Conservation (phyloP, 179 eudicot genomes). For the Beta lomatogona region DNA sequence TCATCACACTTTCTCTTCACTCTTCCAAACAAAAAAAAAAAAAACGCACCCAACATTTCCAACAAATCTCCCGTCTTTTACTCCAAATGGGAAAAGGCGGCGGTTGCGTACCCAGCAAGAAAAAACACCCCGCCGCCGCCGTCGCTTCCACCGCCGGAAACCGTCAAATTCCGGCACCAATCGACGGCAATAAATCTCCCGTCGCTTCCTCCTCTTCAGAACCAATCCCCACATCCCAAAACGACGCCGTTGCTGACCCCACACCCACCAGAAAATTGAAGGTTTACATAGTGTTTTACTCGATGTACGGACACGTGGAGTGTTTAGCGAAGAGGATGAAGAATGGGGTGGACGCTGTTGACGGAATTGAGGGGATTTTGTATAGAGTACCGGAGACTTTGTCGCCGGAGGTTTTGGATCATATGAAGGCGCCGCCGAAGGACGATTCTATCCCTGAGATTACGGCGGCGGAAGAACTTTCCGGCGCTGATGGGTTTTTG, state of each 20-base stretch:
- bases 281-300: constrained; percentile 71
- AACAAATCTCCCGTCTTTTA: neutral
- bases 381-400: constrained; percentile 83
- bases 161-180: constrained; percentile 12
- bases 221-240: neutral
- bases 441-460: constrained; percentile 75
- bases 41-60: neutral
- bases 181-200: constrained; percentile 13
- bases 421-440: constrained; percentile 81
- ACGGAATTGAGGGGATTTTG: constrained; percentile 72
- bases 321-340: constrained; percentile 67
- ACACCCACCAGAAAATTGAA: constrained; percentile 30
- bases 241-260: constrained; percentile 1
- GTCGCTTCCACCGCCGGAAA: constrained; percentile 10
- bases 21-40: neutral
- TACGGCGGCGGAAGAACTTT: constrained; percentile 46
- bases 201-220: constrained; percentile 5
- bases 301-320: constrained; percentile 97
- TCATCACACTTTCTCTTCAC: neutral
- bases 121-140: constrained; percentile 32
- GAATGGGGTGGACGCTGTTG: constrained; percentile 66
- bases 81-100: constrained; percentile 84
- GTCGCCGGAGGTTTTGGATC: constrained; percentile 48
- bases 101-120: constrained; percentile 87
- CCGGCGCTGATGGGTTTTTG: constrained; percentile 69